Evolutionary conservation across 768 basidiomycete genomes (phyloP), one percentile per base, ranked within the genome.

Genomic region (Lentinula raphanica): DNA sequence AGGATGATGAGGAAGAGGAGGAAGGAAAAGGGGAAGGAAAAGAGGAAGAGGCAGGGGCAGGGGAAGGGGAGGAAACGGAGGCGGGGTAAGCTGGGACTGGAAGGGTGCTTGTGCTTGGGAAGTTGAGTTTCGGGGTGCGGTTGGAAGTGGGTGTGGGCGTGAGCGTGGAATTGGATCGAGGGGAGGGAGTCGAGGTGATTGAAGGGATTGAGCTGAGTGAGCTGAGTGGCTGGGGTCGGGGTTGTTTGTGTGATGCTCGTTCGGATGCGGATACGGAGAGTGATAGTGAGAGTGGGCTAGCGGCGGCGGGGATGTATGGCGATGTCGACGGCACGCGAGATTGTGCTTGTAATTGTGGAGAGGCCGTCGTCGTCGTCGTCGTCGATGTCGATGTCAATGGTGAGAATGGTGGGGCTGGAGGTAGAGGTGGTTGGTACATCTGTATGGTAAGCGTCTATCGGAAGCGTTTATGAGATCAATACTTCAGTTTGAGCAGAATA

Each of bases 21-120:
- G n/a, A n/a, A n/a, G n/a, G n/a, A n/a, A n/a, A n/a, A n/a, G n/a
- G n/a, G n/a, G n/a, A n/a, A n/a, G 65, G 19, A 55, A 29, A 56
- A 38, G 53, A 48, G 64, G 64, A 23, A 56, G 60, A 49, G 44
- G 11, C 5, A n/a, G n/a, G n/a, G n/a, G n/a, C n/a, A n/a, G n/a
- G n/a, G n/a, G n/a, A n/a, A n/a, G 56, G 46, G 2, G 29, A 35
- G 2, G 56, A 48, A 13, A 57, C 56, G 35, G 56, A 49, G 7
- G 56, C 54, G 17, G 54, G 54, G 15, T 45, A 56, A 31, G 46
- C 44, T 29, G 46, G 56, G 11, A 48, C 44, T 29, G 46, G 56
- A 11, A 48, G 31, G 25, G 35, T 9, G 35, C 23, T 25, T 38
- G 12, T 39, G 35, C 11, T 32, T 2, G 45, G n/a, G n/a, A n/a